Evolutionary conservation across 164 flowering plant genomes (phyloP).

Genomic region (Hamamelis virginiana): DNA sequence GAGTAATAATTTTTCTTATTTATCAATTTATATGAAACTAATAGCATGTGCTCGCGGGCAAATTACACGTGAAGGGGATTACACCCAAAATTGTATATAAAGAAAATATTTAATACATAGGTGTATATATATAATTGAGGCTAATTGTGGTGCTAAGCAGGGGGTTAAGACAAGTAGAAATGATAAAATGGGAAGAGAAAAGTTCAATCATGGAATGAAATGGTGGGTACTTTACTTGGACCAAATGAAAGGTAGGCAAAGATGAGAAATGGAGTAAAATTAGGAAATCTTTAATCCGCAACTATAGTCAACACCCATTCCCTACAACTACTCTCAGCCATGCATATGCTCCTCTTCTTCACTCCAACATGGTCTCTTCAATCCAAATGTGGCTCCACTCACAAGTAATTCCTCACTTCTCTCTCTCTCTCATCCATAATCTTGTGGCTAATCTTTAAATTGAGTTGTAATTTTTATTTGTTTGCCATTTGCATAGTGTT

Average conservation of each 20-base stretch:
- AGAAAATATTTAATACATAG: too few species aligned
- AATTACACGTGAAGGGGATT: too few species aligned
- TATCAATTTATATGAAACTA: too few species aligned
- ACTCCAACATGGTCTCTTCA: slow-evolving; percentile 7
- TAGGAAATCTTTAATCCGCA: slow-evolving; percentile 13
- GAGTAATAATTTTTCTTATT: too few species aligned
- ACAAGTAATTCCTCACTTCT: slow-evolving; percentile 1
- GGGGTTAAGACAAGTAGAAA: too few species aligned
- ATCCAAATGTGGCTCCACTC: slow-evolving; percentile 14
- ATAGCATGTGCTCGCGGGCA: too few species aligned
- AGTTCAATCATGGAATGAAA: slow-evolving; percentile 3
- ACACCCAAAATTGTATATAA: too few species aligned
- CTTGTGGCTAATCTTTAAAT: slow-evolving; percentile 10
- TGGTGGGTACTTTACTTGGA: slow-evolving; percentile 26
- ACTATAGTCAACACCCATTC: slow-evolving; percentile 11
- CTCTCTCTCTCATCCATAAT: slow-evolving; percentile 13
- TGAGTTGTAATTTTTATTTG: not conserved
- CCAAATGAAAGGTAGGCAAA: slow-evolving; percentile 31
- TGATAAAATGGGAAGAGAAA: not conserved
- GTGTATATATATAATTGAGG: too few species aligned
- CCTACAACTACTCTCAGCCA: slow-evolving; percentile 50
- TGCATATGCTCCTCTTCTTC: slow-evolving; percentile 18
- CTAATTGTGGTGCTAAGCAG: too few species aligned
- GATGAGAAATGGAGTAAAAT: slow-evolving; percentile 20
- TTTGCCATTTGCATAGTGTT: slow-evolving; percentile 9